Evolutionary conservation across 1,284 basidiomycete species (phyloP).

Genomic region (Dichomitus squalens): DNA sequence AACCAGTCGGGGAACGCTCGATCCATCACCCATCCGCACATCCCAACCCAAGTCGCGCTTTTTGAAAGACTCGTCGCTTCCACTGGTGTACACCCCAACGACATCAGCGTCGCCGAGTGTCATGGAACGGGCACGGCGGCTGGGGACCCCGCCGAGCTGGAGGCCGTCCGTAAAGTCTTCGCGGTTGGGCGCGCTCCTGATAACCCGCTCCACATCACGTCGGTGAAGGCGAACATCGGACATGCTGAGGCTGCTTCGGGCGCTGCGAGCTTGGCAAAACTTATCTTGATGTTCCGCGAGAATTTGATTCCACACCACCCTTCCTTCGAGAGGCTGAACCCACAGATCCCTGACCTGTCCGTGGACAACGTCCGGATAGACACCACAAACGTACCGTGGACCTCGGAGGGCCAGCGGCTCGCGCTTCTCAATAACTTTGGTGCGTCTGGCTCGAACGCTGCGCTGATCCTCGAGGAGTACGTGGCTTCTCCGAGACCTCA

Average conservation of each 20-base stretch:
- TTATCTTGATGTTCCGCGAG: slow-evolving; percentile 67
- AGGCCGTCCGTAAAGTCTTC: slow-evolving; percentile 62
- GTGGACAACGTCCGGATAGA: slow-evolving; percentile 55
- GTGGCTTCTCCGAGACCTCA: background rate
- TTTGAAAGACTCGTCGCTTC: slow-evolving; percentile 50
- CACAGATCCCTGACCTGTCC: slow-evolving; percentile 51
- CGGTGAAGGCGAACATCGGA: slow-evolving; percentile 72
- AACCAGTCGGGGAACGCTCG: slow-evolving; percentile 67
- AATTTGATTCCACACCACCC: slow-evolving; percentile 59
- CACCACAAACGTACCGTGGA: slow-evolving; percentile 45
- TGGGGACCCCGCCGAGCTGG: slow-evolving; percentile 67
- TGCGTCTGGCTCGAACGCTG: slow-evolving; percentile 70
- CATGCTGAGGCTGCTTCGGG: slow-evolving; percentile 78
- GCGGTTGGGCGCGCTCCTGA: slow-evolving; percentile 38
- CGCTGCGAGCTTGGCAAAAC: slow-evolving; percentile 67
- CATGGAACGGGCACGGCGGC: slow-evolving; percentile 72
- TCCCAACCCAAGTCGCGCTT: slow-evolving; percentile 57
- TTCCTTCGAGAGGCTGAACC: slow-evolving; percentile 58
- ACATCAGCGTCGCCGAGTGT: slow-evolving; percentile 66
- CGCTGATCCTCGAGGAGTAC: slow-evolving; percentile 60
- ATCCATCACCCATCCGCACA: slow-evolving; percentile 74
- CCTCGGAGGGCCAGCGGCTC: slow-evolving; percentile 40
- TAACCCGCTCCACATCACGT: slow-evolving; percentile 65
- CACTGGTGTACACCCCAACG: slow-evolving; percentile 46
- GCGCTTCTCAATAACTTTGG: slow-evolving; percentile 77